These are phyloP conservation scores for Gnomoniopsis sp. DNA, from an alignment of 2,329 filamentous ascomycete genomes.

Conservation along the genomic window DNA sequence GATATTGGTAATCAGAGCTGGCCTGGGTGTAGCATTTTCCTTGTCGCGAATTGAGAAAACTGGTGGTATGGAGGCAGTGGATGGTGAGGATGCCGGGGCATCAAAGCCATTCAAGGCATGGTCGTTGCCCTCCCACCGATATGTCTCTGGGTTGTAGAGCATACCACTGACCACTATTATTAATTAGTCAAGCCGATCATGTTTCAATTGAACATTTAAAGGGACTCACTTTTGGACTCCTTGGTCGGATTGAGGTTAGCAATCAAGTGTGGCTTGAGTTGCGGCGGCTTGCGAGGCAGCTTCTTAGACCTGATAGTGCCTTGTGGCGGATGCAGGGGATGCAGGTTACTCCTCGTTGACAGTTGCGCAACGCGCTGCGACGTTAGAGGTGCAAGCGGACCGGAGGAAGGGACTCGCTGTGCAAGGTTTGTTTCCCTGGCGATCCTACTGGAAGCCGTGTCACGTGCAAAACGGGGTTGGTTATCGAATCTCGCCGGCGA, in stretches of 20 bases:
- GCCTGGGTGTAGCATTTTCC: constrained; percentile 57
- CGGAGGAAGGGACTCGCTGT: constrained; percentile 53
- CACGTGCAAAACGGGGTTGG: constrained; percentile 60
- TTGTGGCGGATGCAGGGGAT: constrained; percentile 40
- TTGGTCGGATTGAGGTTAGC: constrained; percentile 73
- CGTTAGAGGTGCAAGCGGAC: constrained; percentile 51
- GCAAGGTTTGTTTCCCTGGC: constrained; percentile 60
- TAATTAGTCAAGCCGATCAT: constrained; percentile 9
- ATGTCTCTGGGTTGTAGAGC: constrained; percentile 86
- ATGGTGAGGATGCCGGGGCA: constrained; percentile 51
- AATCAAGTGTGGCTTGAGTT: constrained; percentile 81
- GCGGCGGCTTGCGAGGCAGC: constrained; percentile 49
- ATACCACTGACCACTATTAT: constrained; percentile 81
- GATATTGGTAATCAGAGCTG: constrained; percentile 89
- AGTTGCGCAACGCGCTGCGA: constrained; percentile 54
- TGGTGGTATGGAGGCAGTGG: constrained; percentile 42
- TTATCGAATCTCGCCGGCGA: constrained; percentile 51
- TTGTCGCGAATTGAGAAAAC: constrained; percentile 47
- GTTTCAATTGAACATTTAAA: not conserved
- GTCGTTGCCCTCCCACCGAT: constrained; percentile 95
- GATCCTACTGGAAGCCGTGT: constrained; percentile 63
- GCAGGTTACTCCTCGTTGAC: constrained; percentile 45
- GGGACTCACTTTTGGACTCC: constrained; percentile 72
- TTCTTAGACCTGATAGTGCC: constrained; percentile 51
- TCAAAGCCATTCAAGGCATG: constrained; percentile 80